Conservation (phyloP, 768 basidiomycete species). For the Tulasnella sp. region DNA sequence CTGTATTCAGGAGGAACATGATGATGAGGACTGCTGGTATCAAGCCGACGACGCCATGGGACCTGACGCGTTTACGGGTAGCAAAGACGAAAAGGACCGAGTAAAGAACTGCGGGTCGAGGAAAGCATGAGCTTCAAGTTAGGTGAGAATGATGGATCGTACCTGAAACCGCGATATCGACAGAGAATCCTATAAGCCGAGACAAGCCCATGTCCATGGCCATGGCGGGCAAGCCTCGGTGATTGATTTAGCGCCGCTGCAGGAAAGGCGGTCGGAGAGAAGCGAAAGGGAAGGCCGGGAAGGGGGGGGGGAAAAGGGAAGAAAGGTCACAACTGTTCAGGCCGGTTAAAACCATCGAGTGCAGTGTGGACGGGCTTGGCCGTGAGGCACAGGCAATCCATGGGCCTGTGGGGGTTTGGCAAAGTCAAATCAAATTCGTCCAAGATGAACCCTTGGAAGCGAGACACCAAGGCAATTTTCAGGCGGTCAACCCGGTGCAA, state of each 20-base stretch:
- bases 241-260: neutral
- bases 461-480: neutral
- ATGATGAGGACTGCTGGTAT: conserved; percentile 9
- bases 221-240: conserved; percentile 8
- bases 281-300: neutral
- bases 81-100: conserved; percentile 13
- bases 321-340: neutral
- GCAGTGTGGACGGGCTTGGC: neutral
- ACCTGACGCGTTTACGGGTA: neutral
- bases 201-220: conserved; percentile 14
- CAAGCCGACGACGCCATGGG: neutral
- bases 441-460: neutral
- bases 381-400: too few species aligned
- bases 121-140: neutral
- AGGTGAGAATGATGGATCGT: neutral
- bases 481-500: neutral
- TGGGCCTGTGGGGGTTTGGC: too few species aligned
- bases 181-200: conserved; percentile 24
- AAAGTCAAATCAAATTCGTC: neutral
- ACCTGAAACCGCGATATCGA: conserved; percentile 16
- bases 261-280: neutral
- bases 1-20: conserved; percentile 20
- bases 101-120: conserved; percentile 4
- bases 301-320: neutral
- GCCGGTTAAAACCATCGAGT: neutral